phyloP scores from a whole-genome alignment of 768 basidiomycete genomes.

The Suillus spraguei region DNA sequence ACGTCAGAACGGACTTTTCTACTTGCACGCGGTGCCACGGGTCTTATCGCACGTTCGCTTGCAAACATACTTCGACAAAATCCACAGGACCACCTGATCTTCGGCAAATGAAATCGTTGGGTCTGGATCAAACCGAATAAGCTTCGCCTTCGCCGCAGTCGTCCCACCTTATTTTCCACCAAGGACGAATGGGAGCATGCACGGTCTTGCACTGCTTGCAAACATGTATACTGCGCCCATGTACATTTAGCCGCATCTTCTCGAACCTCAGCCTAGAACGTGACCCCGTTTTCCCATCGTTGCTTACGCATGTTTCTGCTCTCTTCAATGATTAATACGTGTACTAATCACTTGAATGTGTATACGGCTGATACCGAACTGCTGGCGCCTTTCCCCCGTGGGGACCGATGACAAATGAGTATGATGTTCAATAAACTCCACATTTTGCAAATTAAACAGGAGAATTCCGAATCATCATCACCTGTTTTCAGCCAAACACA shows the following conservation, averaged over 20 bases:
- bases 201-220: conserved; percentile 19
- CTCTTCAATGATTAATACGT: conserved; percentile 3
- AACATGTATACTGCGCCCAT: conserved; percentile 2
- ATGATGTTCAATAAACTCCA: background rate
- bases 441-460: conserved; percentile 16
- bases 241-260: conserved; percentile 7
- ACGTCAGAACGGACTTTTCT: conserved; percentile 29
- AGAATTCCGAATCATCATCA: background rate
- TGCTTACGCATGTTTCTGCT: background rate
- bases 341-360: background rate
- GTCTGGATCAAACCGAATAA: conserved; percentile 4
- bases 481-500: background rate
- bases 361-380: background rate
- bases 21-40: conserved; percentile 34
- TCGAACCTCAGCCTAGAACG: conserved; percentile 1
- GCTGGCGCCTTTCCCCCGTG: conserved; percentile 1
- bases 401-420: background rate
- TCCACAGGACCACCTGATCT: conserved; percentile 1
- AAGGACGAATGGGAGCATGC: conserved; percentile 31
- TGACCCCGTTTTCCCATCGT: conserved; percentile 21
- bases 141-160: background rate
- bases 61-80: conserved; percentile 16
- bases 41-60: conserved; percentile 39
- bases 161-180: conserved; percentile 10
- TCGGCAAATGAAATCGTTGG: conserved; percentile 1